phyloP scores from a whole-genome alignment of 169 alveolate genomes.

The Eimeria acervulina region DNA sequence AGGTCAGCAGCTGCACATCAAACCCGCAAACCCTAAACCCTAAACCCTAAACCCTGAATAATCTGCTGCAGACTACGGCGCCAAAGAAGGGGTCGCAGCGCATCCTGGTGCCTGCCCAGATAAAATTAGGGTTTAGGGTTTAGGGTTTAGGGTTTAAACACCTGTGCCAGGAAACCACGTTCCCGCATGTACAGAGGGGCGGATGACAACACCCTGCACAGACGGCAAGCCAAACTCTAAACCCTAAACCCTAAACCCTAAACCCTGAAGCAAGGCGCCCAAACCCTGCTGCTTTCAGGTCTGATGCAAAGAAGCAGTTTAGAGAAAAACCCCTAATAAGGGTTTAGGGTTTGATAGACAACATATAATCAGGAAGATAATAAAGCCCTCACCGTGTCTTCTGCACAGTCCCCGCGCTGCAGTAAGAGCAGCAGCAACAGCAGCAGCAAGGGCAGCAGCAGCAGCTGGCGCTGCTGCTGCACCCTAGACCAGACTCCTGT shows the following conservation, averaged over 20 bases:
- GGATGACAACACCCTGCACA: not conserved
- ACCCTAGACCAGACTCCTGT: not conserved
- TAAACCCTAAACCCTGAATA: not conserved
- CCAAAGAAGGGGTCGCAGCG: not conserved
- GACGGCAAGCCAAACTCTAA: not conserved
- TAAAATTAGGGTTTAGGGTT: constrained; percentile 13
- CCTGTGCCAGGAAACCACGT: constrained; percentile 45
- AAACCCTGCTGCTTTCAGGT: not conserved
- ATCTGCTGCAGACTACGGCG: not conserved
- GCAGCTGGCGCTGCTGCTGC: constrained; percentile 39
- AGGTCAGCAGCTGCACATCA: not conserved
- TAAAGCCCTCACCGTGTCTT: not conserved
- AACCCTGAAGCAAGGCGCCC: not conserved
- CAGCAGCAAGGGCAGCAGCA: constrained; percentile 28
- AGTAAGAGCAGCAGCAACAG: constrained; percentile 29
- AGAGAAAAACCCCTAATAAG: too few species aligned
- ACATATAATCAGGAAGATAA: not conserved
- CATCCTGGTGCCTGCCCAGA: not conserved
- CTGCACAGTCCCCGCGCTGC: not conserved
- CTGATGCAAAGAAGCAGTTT: not conserved
- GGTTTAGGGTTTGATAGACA: not conserved
- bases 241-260: constrained; percentile 41
- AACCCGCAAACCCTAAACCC: constrained; percentile 15
- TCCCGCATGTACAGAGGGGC: constrained; percentile 26
- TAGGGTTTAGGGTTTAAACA: constrained; percentile 17